phyloP scores from a whole-genome alignment of 1,284 basidiomycete species.

The Volvariella surrecta region DNA sequence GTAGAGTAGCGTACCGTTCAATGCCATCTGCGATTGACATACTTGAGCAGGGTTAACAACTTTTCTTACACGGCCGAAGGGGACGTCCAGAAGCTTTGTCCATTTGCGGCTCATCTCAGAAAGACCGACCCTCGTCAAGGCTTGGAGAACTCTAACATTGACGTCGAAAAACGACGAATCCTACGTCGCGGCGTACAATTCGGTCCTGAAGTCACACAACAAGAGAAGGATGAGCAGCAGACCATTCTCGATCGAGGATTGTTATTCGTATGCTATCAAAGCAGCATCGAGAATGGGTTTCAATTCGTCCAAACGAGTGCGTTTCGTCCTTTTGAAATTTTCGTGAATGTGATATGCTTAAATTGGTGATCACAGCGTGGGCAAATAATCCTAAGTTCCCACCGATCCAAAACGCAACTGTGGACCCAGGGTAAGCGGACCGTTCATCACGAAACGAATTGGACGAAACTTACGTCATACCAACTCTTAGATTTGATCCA shows the following conservation, averaged over 20 bases:
- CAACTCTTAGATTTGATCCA: conserved; percentile 14
- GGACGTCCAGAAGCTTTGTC: conserved; percentile 34
- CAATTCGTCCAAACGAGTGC: not conserved
- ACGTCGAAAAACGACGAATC: conserved; percentile 7
- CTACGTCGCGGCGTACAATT: conserved; percentile 12
- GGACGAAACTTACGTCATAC: too few species aligned
- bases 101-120: conserved; percentile 47
- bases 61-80: conserved; percentile 30
- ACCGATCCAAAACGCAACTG: too few species aligned
- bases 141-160: too few species aligned
- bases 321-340: too few species aligned
- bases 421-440: too few species aligned
- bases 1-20: too few species aligned
- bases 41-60: conserved; percentile 35
- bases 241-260: conserved; percentile 11
- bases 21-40: too few species aligned
- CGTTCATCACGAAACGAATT: too few species aligned
- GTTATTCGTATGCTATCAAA: conserved; percentile 12
- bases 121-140: conserved; percentile 21
- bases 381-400: too few species aligned
- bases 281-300: conserved; percentile 13
- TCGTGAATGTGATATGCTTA: too few species aligned
- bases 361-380: too few species aligned
- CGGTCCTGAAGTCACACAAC: conserved; percentile 11
- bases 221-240: conserved; percentile 2